These are phyloP conservation scores for Solanum hybrid DNA, from an alignment of 305 asterid genomes.

Conservation along the genomic window DNA sequence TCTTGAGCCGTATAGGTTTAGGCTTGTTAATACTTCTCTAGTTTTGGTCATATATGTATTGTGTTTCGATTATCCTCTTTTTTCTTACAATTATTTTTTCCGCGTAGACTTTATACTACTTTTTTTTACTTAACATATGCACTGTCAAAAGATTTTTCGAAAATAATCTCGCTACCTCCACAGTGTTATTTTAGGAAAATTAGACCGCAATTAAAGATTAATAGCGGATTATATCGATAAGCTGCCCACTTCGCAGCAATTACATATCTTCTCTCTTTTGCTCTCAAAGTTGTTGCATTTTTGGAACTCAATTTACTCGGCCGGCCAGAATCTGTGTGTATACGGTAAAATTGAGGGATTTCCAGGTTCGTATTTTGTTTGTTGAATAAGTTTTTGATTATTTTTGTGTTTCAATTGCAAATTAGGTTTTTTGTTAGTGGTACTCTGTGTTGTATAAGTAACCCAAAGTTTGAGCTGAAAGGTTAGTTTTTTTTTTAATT, in stretches of 20 bases:
- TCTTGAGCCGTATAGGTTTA: no score
- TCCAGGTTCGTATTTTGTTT: neutral
- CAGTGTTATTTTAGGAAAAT: no score
- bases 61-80: neutral
- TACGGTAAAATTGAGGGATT: neutral
- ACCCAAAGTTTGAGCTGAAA: neutral
- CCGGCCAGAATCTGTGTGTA: neutral
- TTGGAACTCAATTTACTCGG: neutral
- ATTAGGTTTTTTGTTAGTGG: neutral
- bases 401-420: neutral
- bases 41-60: no score
- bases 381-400: neutral
- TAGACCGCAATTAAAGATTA: neutral
- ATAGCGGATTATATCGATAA: neutral
- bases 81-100: no score
- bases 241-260: neutral
- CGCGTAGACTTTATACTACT: no score
- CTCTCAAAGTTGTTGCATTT: neutral
- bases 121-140: neutral
- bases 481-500: neutral
- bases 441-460: neutral
- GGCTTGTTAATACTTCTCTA: no score
- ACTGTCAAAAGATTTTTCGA: rapidly evolving
- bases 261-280: neutral
- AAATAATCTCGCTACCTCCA: neutral